These are phyloP conservation scores for Russula vinacea DNA, from an alignment of 768 basidiomycete species.

Conservation along the genomic window DNA sequence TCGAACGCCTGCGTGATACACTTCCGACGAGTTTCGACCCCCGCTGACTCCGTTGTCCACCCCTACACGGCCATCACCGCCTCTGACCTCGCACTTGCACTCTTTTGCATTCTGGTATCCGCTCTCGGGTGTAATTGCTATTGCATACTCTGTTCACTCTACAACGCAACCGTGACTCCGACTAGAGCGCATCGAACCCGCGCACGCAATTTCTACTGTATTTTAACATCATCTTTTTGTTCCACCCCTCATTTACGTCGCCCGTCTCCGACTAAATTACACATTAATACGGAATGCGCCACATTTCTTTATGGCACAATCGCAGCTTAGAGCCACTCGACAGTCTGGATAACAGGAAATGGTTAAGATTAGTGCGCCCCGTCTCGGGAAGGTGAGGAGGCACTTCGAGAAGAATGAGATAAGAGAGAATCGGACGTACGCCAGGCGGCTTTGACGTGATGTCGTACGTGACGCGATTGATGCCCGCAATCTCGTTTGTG, in stretches of 20 bases:
- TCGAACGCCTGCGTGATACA: conserved; percentile 68
- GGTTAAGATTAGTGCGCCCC: not conserved
- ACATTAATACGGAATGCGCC: conserved; percentile 12
- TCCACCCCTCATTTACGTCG: conserved; percentile 24
- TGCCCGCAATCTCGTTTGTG: conserved; percentile 95
- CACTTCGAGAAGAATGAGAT: not conserved
- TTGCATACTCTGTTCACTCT: conserved; percentile 11
- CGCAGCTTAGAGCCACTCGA: conserved; percentile 35
- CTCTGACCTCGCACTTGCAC: conserved; percentile 13
- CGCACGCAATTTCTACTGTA: conserved; percentile 28
- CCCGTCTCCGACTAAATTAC: conserved; percentile 10
- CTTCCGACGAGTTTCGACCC: conserved; percentile 33
- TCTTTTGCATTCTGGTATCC: conserved; percentile 8
- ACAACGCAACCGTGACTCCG: conserved; percentile 19
- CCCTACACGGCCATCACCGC: too few species aligned
- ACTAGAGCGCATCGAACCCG: conserved; percentile 24
- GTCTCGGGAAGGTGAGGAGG: too few species aligned
- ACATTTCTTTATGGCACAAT: conserved; percentile 2
- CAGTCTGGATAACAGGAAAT: conserved; percentile 31
- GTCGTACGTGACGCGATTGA: conserved; percentile 94
- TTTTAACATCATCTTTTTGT: conserved; percentile 11
- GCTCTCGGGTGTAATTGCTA: conserved; percentile 16
- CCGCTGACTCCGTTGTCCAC: too few species aligned
- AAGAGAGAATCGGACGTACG: conserved; percentile 43
- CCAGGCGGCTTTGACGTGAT: conserved; percentile 97